Conservation (phyloP, 495 filamentous ascomycete species). For the Podospora pseudopauciseta region DNA sequence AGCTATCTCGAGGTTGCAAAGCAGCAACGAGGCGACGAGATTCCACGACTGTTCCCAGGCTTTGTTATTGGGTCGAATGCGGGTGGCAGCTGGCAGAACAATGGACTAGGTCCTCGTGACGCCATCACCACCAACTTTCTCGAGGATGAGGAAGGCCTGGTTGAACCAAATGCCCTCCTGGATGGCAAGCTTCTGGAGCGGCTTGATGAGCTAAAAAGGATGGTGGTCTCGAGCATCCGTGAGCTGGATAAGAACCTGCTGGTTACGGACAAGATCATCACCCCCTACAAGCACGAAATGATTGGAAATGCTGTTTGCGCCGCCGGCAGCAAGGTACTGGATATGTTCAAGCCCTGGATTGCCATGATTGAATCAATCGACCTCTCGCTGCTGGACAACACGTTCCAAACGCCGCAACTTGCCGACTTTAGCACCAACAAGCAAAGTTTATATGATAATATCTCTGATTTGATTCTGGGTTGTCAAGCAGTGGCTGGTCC, state of each 20-base stretch:
- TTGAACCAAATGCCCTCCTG: constrained; percentile 68
- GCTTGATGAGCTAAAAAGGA: constrained; percentile 76
- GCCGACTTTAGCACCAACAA: constrained; percentile 86
- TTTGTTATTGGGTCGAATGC: constrained; percentile 79
- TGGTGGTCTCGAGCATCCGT: constrained; percentile 76
- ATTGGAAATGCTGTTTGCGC: constrained; percentile 72
- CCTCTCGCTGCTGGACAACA: constrained; percentile 66
- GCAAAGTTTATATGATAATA: constrained; percentile 86
- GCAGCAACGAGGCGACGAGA: constrained; percentile 83
- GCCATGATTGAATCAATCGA: constrained; percentile 85
- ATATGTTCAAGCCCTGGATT: constrained; percentile 83
- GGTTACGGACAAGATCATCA: constrained; percentile 71
- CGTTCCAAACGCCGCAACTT: constrained; percentile 77
- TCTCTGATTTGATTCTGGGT: constrained; percentile 80
- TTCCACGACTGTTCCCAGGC: constrained; percentile 84
- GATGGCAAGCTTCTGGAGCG: constrained; percentile 74
- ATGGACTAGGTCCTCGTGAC: constrained; percentile 67
- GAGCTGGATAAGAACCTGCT: constrained; percentile 81
- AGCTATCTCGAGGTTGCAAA: constrained; percentile 93
- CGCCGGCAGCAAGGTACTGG: constrained; percentile 71
- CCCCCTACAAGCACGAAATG: constrained; percentile 62
- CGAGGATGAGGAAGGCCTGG: constrained; percentile 73
- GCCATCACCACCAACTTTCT: constrained; percentile 72
- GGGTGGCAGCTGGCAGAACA: constrained; percentile 92
- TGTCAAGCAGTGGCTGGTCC: constrained; percentile 87